phyloP scores from a whole-genome alignment of 805 yeast genomes.

The Candida maris region DNA sequence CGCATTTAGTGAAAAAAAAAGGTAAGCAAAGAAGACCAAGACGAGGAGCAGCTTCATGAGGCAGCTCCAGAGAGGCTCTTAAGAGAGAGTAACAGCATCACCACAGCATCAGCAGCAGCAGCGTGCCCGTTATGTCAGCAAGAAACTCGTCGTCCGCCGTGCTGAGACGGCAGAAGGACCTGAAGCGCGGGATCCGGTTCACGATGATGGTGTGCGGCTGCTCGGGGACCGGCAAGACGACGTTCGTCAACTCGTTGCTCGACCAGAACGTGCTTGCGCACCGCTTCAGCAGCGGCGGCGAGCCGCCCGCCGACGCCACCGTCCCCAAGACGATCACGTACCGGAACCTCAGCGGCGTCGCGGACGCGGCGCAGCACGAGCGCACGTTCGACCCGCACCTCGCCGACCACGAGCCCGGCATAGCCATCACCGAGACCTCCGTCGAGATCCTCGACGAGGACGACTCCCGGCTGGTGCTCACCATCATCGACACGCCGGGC shows the following conservation, averaged over 20 bases:
- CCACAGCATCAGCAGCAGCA: too few species aligned
- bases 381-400: slow-evolving; percentile 57
- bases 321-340: slow-evolving; percentile 51
- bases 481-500: slow-evolving; percentile 58
- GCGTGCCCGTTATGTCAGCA: slow-evolving; percentile 10
- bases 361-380: slow-evolving; percentile 53
- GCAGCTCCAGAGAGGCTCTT: too few species aligned
- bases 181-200: slow-evolving; percentile 69
- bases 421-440: slow-evolving; percentile 65
- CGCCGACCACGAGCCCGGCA: slow-evolving; percentile 69
- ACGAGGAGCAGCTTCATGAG: too few species aligned
- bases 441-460: slow-evolving; percentile 63
- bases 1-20: too few species aligned
- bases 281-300: slow-evolving; percentile 42
- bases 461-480: slow-evolving; percentile 50
- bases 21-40: too few species aligned
- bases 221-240: slow-evolving; percentile 74
- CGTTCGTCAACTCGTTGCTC: slow-evolving; percentile 65
- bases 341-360: slow-evolving; percentile 55
- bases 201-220: slow-evolving; percentile 71
- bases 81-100: too few species aligned
- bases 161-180: slow-evolving; percentile 57
- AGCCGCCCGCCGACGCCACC: slow-evolving; percentile 17
- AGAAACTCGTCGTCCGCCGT: slow-evolving; percentile 29
- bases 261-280: slow-evolving; percentile 62